phyloP scores from a whole-genome alignment of 306 rosid species.

The Sindora glabra region DNA sequence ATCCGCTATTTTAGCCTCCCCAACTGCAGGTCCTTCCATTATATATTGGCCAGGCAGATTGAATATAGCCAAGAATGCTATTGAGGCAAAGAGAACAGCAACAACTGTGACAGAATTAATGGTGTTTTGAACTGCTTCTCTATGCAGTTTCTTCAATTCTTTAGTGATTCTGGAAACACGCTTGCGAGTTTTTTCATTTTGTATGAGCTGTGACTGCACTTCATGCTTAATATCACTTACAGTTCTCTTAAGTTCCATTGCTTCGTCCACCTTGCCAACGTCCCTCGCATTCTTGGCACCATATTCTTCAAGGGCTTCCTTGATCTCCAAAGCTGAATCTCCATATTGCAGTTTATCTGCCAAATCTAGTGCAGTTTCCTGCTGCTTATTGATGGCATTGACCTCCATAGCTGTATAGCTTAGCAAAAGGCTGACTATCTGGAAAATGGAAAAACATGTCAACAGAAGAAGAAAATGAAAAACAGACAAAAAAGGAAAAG shows the following conservation, averaged over 20 bases:
- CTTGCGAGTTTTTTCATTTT: conserved; percentile 71
- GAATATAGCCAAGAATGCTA: conserved; percentile 92
- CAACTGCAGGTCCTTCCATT: conserved; percentile 15
- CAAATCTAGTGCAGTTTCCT: conserved; percentile 86
- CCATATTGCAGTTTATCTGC: conserved; percentile 81
- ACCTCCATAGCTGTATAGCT: conserved; percentile 51
- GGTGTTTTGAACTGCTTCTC: conserved; percentile 93
- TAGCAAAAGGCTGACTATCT: conserved; percentile 65
- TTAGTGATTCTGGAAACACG: conserved; percentile 93
- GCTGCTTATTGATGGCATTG: conserved; percentile 69
- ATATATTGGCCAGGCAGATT: conserved; percentile 88
- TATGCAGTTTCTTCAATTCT: conserved; percentile 84
- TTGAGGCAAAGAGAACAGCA: conserved; percentile 91
- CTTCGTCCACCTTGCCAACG: conserved; percentile 78
- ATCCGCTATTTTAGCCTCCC: conserved; percentile 57
- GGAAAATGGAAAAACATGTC: conserved; percentile 23
- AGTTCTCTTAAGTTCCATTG: conserved; percentile 88
- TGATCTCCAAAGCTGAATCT: conserved; percentile 58
- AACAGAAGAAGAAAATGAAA: not conserved
- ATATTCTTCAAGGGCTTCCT: conserved; percentile 56
- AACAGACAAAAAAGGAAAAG: not conserved
- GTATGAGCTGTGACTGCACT: conserved; percentile 75
- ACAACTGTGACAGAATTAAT: conserved; percentile 76
- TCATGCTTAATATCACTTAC: conserved; percentile 96
- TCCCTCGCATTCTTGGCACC: conserved; percentile 86